Evolutionary conservation across 345 rosid genomes (phyloP), one percentile per base, ranked within the genome.

Genomic region (Gossypium bickii): DNA sequence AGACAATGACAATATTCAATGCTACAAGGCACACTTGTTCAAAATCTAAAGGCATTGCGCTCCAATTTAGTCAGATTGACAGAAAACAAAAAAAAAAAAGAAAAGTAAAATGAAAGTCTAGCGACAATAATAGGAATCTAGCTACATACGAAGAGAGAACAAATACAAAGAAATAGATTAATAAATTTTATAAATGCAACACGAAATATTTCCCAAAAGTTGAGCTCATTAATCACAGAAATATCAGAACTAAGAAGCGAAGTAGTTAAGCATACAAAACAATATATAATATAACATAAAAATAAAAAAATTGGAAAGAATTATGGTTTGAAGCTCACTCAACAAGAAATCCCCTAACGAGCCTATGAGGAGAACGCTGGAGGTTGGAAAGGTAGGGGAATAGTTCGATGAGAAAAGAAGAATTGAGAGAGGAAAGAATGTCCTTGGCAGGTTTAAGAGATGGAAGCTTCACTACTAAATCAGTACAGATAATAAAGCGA

Each of bases 391-490:
- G 80, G 80, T 85, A 88, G 78, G 86, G 67, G 82, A 80, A 60
- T 94, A 89, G 83, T 80, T 92, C 97, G 57, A 89, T 83, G 51
- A 93, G 90, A 12, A 80, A 80, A 61, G 96, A 80, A 45, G 93
- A 84, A 52, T 88, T 92, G 67, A 86, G 70, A 59, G 97, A 86
- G 51, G 86, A 82, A 20, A 92, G 77, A 38, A 94, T 85, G 77
- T 87, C 93, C 71, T 78, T 94, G 74, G 88, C 91, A 85, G 89
- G 95, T 72, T 84, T 86, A 11, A 94, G 81, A 62, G 98, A 94
- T 47, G 97, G 91, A 45, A 92, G 88, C 91, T 90, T 94, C 41
- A 92, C 95, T 2, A 88, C 87, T 83, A 94, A 85, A 85, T 89
- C 95, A 71, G 88, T 80, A 34, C 1, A 1, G 7, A 34, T 34